Evolutionary conservation across 305 asterid species (phyloP).

Genomic region (Solanum hybrid): DNA sequence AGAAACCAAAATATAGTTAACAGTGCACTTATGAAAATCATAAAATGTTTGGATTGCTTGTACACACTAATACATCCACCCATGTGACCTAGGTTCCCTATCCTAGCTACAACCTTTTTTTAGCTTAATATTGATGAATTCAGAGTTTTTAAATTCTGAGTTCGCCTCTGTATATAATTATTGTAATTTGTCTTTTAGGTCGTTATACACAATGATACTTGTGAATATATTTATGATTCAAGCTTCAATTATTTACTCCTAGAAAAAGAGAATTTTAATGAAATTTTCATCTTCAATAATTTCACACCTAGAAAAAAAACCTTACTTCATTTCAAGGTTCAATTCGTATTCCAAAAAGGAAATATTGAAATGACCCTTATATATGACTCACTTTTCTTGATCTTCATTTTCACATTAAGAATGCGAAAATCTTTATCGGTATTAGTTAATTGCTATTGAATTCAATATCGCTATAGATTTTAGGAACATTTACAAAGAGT

Average conservation of each 20-base stretch:
- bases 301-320: not conserved
- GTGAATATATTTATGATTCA: not conserved
- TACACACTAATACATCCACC: not conserved
- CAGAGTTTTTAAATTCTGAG: rapidly evolving
- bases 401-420: not conserved
- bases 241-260: not conserved
- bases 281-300: not conserved
- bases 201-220: not conserved
- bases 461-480: no score
- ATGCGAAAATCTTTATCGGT: not conserved
- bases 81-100: not conserved
- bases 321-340: not conserved
- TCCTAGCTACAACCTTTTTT: not conserved
- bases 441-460: not conserved
- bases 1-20: no score
- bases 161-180: not conserved
- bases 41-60: not conserved
- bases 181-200: not conserved
- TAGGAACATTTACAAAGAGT: no score
- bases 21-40: not conserved
- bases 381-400: not conserved
- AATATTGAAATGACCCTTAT: not conserved
- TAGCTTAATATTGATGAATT: not conserved
- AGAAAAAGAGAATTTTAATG: not conserved
- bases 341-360: not conserved